Conservation (phyloP, 2,329 filamentous ascomycete species). For the Stemphylium beticola region DNA sequence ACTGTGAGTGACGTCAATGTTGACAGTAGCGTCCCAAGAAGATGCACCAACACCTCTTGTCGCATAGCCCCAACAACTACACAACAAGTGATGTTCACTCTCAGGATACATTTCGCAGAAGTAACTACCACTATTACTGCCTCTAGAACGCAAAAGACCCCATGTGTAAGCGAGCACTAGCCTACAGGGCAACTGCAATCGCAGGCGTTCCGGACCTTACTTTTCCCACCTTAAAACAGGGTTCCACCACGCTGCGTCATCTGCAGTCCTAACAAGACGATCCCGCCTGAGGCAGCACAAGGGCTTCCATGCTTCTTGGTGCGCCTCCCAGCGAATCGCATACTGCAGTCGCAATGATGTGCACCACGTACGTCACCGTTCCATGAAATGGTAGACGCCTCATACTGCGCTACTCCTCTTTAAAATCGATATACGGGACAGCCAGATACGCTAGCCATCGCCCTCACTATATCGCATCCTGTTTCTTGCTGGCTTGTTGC, state of each 20-base stretch:
- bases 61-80: too few relatives aligned
- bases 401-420: slow-evolving; percentile 11
- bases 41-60: too few relatives aligned
- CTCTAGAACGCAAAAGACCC: neutral
- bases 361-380: slow-evolving; percentile 24
- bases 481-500: slow-evolving; percentile 6
- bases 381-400: slow-evolving; percentile 16
- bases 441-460: slow-evolving; percentile 3
- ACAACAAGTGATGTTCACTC: too few relatives aligned
- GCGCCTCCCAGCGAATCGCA: slow-evolving; percentile 15
- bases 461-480: neutral
- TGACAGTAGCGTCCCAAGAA: too few relatives aligned
- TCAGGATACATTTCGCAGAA: neutral
- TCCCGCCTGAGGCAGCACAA: slow-evolving; percentile 24
- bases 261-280: slow-evolving; percentile 17
- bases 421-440: slow-evolving; percentile 5
- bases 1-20: too few relatives aligned
- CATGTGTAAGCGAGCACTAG: slow-evolving; percentile 5
- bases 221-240: slow-evolving; percentile 26
- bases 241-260: slow-evolving; percentile 32
- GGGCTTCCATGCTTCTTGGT: slow-evolving; percentile 28
- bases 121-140: too few relatives aligned
- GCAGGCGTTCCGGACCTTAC: neutral
- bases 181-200: slow-evolving; percentile 18
- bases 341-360: slow-evolving; percentile 8